These are phyloP conservation scores for Stachybotrys chartarum DNA, from an alignment of 2,329 filamentous ascomycete species.

Conservation along the genomic window DNA sequence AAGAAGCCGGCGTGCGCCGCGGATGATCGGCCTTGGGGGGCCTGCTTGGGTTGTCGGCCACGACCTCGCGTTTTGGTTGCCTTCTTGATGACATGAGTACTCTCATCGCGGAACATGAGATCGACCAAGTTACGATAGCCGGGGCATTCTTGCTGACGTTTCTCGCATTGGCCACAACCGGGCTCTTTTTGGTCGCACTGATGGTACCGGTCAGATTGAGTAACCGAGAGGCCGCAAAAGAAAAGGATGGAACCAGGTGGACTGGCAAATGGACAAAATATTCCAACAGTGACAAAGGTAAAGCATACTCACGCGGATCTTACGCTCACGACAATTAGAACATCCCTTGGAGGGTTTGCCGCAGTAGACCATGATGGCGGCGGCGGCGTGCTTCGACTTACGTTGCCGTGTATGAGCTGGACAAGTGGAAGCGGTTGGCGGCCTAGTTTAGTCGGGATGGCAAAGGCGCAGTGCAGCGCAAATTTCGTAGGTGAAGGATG, in stretches of 20 bases:
- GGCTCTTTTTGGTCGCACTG: conserved; percentile 47
- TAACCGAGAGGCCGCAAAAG: conserved; percentile 3
- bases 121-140: conserved; percentile 49
- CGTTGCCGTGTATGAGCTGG: too few relatives aligned
- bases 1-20: not conserved
- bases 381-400: not conserved
- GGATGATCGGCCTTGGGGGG: not conserved
- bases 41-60: conserved; percentile 14
- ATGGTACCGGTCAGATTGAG: not conserved
- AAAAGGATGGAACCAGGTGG: conserved; percentile 1
- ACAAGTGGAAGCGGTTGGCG: not conserved
- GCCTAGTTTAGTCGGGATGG: not conserved
- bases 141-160: conserved; percentile 43
- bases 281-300: not conserved
- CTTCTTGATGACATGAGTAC: conserved; percentile 46
- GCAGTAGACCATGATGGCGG: conserved; percentile 41
- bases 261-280: not conserved
- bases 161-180: conserved; percentile 47
- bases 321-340: conserved; percentile 47
- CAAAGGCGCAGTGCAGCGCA: not conserved
- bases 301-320: conserved; percentile 41
- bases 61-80: conserved; percentile 28
- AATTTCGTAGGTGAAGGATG: not conserved
- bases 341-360: conserved; percentile 51
- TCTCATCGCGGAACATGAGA: conserved; percentile 52